Base-by-base conservation (phyloP, 2,329 filamentous ascomycete genomes). In the Dothistroma septosporum region DNA sequence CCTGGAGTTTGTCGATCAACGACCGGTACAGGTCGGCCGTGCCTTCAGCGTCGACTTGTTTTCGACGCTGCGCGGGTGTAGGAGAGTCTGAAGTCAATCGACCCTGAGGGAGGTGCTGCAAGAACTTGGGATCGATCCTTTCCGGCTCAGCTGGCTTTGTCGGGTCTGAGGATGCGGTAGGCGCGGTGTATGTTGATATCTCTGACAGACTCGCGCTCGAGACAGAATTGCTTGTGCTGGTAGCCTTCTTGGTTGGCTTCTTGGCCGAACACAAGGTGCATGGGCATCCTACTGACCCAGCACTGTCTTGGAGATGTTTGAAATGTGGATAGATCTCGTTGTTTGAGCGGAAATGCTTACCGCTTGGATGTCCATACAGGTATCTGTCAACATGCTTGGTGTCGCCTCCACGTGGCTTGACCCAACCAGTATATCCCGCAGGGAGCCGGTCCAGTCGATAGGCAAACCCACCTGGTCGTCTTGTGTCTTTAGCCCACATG, bases 241-340 rank as follows among this genome's bases (percentile, higher is more conserved):
- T 22, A 4, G 46, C n/a, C 28, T 53, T 59, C 44, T 56, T 55
- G 31, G 21, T 21, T n/a, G 55, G 49, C 24, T 66, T 58, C 19
- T 66, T 64, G 10, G 64, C 68, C 9, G 47, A 64, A 61, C 84
- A 87, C 8, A 80, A 70, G 1, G 77, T 76, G 66, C 85, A 87
- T 1, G 69, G 63, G 61, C 84, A 87, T 0, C 76, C 73, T 2
- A 74, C 72, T 6, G 68, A 71, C 47, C 72, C 70, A 0, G 75
- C 76, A 2, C 66, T 76, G 14, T 79, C 76, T 79, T 86, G 84
- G 24, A 87, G 68, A 69, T 80, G 77, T 55, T 78, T 73, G 68
- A 87, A 86, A 61, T 87, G 85, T 0, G 80, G 79, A 53, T 78
- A 83, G 64, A 85, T 85, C 4, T 79, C 73, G 21, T 77, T 77